Evolutionary conservation across 768 basidiomycete genomes (phyloP).

Genomic region (Gymnopilus dilepis): DNA sequence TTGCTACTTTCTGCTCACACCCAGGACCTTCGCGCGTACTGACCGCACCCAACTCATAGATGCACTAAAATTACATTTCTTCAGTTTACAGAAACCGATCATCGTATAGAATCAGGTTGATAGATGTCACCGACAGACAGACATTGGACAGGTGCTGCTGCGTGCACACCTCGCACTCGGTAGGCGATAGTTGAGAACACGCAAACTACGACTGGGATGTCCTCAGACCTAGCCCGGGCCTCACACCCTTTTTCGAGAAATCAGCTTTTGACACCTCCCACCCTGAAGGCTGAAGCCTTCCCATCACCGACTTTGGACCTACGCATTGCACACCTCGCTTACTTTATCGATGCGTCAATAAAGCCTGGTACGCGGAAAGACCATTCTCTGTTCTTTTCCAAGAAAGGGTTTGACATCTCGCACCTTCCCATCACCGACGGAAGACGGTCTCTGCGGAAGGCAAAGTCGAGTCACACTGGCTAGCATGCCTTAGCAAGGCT

Average conservation of each 20-base stretch:
- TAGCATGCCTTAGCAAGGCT: no score
- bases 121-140: not conserved
- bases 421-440: conserved; percentile 10
- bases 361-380: no score
- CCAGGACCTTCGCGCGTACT: not conserved
- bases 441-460: no score
- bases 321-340: no score
- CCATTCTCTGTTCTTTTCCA: no score
- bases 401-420: not conserved
- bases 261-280: no score
- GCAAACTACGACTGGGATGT: not conserved
- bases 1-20: not conserved
- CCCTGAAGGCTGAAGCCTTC: no score
- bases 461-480: not conserved
- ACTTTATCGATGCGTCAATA: no score
- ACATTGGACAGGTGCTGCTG: no score
- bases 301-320: no score
- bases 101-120: conserved; percentile 2
- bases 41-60: not conserved
- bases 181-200: conserved; percentile 7
- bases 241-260: not conserved
- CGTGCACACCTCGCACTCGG: no score
- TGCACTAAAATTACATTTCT: not conserved
- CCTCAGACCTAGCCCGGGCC: no score
- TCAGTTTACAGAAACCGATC: conserved; percentile 7